These are phyloP conservation scores for Barnettozyma pratensis DNA, from an alignment of 805 yeast species.

Conservation along the genomic window DNA sequence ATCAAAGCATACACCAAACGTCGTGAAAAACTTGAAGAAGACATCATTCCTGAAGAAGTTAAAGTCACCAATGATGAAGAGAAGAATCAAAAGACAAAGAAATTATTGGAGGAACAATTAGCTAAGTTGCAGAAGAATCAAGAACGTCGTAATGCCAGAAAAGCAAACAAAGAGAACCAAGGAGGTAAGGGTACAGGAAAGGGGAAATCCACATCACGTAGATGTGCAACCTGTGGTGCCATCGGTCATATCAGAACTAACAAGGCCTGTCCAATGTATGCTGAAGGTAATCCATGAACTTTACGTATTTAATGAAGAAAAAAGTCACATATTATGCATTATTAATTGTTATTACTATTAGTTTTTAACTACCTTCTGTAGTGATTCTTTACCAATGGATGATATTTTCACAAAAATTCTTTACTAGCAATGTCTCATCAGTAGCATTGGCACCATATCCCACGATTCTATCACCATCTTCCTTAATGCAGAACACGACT, in stretches of 20 bases:
- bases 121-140: constrained; percentile 77
- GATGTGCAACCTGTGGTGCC: constrained; percentile 94
- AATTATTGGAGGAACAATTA: constrained; percentile 73
- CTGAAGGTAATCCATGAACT: constrained; percentile 30
- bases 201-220: constrained; percentile 49
- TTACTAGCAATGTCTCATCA: constrained; percentile 14
- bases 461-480: constrained; percentile 22
- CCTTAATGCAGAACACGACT: constrained; percentile 33
- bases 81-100: constrained; percentile 69
- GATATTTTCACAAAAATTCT: constrained; percentile 19
- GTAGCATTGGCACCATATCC: constrained; percentile 17
- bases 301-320: not conserved
- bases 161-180: constrained; percentile 39
- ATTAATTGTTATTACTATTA: not conserved
- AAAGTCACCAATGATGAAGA: constrained; percentile 80
- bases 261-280: constrained; percentile 82
- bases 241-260: constrained; percentile 93
- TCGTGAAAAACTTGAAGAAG: constrained; percentile 57
- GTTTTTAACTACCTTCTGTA: not conserved
- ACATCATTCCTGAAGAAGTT: constrained; percentile 66
- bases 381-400: constrained; percentile 20
- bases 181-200: constrained; percentile 25
- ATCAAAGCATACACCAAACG: constrained; percentile 79
- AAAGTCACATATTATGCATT: not conserved
- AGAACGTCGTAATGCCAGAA: constrained; percentile 57